Evolutionary conservation across 306 rosid genomes (phyloP).

Genomic region (Malus sieversii): DNA sequence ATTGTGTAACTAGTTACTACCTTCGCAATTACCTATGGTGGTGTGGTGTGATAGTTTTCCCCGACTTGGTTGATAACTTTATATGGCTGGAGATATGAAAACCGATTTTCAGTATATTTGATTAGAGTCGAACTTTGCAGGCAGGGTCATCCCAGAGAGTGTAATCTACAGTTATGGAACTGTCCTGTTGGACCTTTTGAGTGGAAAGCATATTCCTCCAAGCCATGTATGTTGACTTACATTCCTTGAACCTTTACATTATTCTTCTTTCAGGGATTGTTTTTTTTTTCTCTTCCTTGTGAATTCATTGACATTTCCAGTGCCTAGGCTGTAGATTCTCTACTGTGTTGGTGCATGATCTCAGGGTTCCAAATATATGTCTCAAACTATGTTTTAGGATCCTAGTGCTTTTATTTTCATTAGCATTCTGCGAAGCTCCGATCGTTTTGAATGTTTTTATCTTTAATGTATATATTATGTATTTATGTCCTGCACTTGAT

Average conservation of each 20-base stretch:
- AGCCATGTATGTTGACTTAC: slow-evolving; percentile 37
- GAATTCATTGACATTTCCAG: background rate
- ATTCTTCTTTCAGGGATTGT: background rate
- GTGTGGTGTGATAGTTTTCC: background rate
- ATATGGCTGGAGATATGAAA: background rate
- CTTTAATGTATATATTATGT: background rate
- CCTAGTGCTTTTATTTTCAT: background rate
- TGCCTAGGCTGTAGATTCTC: background rate
- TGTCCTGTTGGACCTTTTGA: slow-evolving; percentile 15
- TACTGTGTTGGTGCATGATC: background rate
- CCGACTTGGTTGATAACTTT: background rate
- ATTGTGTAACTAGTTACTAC: background rate
- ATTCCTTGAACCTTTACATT: slow-evolving; percentile 2
- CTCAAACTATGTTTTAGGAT: background rate
- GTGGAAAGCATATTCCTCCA: background rate
- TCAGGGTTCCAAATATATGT: background rate
- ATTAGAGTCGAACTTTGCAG: background rate
- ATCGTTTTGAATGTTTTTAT: background rate
- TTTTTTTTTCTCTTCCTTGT: background rate
- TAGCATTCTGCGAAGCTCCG: background rate
- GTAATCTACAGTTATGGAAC: slow-evolving; percentile 22
- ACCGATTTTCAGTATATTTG: background rate
- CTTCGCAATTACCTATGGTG: background rate
- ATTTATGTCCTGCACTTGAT: background rate
- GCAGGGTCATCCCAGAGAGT: slow-evolving; percentile 21